Conservation (phyloP, 2,329 filamentous ascomycete species). For the Cercospora janseana region DNA sequence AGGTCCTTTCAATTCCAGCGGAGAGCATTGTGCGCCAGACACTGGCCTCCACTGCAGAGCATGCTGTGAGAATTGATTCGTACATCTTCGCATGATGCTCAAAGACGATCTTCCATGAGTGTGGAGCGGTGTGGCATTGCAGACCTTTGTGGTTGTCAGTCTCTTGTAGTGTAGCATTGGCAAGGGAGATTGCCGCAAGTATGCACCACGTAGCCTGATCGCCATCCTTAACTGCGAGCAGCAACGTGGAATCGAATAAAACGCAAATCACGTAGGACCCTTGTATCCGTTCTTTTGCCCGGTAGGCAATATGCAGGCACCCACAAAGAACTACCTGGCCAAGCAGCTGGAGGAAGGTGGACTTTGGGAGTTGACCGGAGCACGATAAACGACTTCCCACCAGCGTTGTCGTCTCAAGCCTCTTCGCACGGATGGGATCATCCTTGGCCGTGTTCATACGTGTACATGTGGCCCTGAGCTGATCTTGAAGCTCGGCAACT, state of each 20-base stretch:
- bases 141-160: slow-evolving; percentile 74
- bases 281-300: slow-evolving; percentile 63
- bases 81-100: slow-evolving; percentile 72
- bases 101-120: slow-evolving; percentile 91
- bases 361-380: slow-evolving; percentile 61
- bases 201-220: slow-evolving; percentile 68
- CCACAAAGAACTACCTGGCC: slow-evolving; percentile 81
- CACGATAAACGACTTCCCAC: slow-evolving; percentile 80
- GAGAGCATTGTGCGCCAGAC: slow-evolving; percentile 73
- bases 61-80: slow-evolving; percentile 84
- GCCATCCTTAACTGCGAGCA: slow-evolving; percentile 68
- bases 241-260: slow-evolving; percentile 76
- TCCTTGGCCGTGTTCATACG: slow-evolving; percentile 84
- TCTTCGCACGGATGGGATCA: slow-evolving; percentile 65
- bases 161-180: slow-evolving; percentile 65
- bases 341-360: slow-evolving; percentile 66
- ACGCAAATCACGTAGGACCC: slow-evolving; percentile 83
- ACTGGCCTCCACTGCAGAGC: slow-evolving; percentile 73
- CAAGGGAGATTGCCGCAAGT: slow-evolving; percentile 69
- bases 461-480: slow-evolving; percentile 70
- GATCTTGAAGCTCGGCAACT: slow-evolving; percentile 69
- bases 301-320: slow-evolving; percentile 78
- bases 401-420: slow-evolving; percentile 78
- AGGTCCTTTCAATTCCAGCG: slow-evolving; percentile 51
- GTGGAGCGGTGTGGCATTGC: slow-evolving; percentile 80